phyloP scores from a whole-genome alignment of 2,329 filamentous ascomycete genomes.

The Hypoxylon sp. region DNA sequence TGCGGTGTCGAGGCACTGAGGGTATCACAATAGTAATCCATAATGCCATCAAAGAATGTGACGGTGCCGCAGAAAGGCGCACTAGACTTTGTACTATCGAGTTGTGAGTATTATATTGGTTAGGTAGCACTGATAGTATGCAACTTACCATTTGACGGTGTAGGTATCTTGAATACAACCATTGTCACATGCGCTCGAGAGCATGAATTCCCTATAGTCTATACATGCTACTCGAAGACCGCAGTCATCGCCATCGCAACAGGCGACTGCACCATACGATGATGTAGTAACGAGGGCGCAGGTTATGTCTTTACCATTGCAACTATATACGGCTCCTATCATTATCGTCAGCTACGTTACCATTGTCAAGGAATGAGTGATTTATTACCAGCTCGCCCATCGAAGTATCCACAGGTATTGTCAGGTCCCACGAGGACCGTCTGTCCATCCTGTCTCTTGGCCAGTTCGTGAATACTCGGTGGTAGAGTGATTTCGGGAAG shows the following conservation, averaged over 20 bases:
- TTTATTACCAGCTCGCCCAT: constrained; percentile 56
- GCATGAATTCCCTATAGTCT: constrained; percentile 56
- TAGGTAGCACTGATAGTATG: neutral
- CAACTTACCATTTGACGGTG: constrained; percentile 64
- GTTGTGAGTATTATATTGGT: constrained; percentile 39
- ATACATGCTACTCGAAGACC: constrained; percentile 58
- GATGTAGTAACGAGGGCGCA: constrained; percentile 61
- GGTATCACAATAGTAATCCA: constrained; percentile 63
- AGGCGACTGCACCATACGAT: constrained; percentile 59
- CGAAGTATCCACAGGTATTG: constrained; percentile 66
- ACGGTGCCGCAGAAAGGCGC: constrained; percentile 63
- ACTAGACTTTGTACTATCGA: constrained; percentile 55
- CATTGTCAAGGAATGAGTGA: neutral
- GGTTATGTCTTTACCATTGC: constrained; percentile 50
- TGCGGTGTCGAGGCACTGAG: constrained; percentile 55
- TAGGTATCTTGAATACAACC: constrained; percentile 59
- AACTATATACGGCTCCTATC: constrained; percentile 59
- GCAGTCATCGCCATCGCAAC: constrained; percentile 58
- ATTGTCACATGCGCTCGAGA: constrained; percentile 58
- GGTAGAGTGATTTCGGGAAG: constrained; percentile 61
- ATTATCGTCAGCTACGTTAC: constrained; percentile 21
- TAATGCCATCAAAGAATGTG: constrained; percentile 58
- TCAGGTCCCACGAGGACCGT: constrained; percentile 64
- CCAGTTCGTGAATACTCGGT: constrained; percentile 56
- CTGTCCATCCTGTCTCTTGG: constrained; percentile 53